Conservation (phyloP, 2,329 filamentous ascomycete species). For the Stylonectria norvegica region DNA sequence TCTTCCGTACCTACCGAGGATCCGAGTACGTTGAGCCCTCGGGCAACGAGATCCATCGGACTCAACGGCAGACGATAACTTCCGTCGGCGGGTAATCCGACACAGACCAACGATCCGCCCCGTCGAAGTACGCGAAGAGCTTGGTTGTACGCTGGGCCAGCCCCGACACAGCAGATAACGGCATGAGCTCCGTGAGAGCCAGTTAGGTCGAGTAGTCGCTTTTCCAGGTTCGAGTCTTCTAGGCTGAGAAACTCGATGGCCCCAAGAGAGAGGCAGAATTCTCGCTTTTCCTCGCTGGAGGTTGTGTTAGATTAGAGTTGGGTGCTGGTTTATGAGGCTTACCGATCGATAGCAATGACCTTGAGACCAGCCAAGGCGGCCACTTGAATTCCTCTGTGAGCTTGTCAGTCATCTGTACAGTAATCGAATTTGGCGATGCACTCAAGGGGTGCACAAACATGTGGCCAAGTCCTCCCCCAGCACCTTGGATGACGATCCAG, state of each 20-base stretch:
- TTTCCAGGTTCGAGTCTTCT: constrained; percentile 2
- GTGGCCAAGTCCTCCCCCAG: constrained; percentile 5
- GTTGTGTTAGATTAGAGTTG: constrained; percentile 1
- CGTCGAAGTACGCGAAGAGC: background rate
- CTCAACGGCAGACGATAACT: constrained; percentile 3
- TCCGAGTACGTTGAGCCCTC: constrained; percentile 3
- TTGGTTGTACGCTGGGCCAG: constrained; percentile 3
- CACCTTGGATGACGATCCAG: constrained; percentile 4
- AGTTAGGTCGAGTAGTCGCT: background rate
- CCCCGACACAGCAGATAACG: constrained; percentile 2
- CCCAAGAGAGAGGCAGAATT: constrained; percentile 1
- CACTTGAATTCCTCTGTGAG: background rate
- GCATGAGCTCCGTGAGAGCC: constrained; percentile 4
- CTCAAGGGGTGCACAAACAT: constrained; percentile 1
- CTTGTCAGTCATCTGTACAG: background rate
- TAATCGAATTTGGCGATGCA: background rate
- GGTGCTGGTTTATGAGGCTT: background rate
- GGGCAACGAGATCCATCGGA: background rate
- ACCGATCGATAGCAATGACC: background rate
- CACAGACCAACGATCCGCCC: constrained; percentile 1
- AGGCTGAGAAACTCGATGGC: constrained; percentile 4
- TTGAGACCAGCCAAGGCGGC: background rate
- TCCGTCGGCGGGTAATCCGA: constrained; percentile 3
- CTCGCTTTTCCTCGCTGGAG: constrained; percentile 2
- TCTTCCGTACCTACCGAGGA: constrained; percentile 6